Conservation (phyloP, 305 asterid genomes). For the Monarda citriodora region DNA sequence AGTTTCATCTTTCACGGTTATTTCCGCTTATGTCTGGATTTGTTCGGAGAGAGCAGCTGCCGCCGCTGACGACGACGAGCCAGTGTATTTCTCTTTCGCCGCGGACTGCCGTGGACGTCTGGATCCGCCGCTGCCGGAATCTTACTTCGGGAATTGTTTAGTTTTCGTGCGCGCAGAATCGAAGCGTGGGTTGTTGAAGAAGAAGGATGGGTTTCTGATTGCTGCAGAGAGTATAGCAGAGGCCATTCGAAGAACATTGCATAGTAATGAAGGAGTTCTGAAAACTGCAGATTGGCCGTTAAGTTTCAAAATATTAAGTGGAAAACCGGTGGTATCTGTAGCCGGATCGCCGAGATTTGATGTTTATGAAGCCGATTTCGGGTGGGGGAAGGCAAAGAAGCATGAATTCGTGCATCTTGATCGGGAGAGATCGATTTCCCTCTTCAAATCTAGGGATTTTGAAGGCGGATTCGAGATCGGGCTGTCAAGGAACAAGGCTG, state of each 20-base stretch:
- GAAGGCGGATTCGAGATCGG: slow-evolving; percentile 41
- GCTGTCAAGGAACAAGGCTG: slow-evolving; percentile 16
- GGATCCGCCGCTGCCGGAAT: slow-evolving; percentile 34
- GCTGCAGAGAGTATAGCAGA: slow-evolving; percentile 28
- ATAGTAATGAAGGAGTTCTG: slow-evolving; percentile 22
- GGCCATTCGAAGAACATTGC: slow-evolving; percentile 21
- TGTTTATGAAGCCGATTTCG: slow-evolving; percentile 43
- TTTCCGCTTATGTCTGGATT: slow-evolving; percentile 39
- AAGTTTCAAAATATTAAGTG: slow-evolving; percentile 23
- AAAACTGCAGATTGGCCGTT: slow-evolving; percentile 38
- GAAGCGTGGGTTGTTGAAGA: slow-evolving; percentile 26
- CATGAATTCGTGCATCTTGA: slow-evolving; percentile 34
- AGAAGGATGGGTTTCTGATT: slow-evolving; percentile 24
- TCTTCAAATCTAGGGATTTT: slow-evolving; percentile 34
- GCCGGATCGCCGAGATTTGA: slow-evolving; percentile 46
- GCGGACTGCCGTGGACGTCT: slow-evolving; percentile 42
- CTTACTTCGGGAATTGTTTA: slow-evolving; percentile 39
- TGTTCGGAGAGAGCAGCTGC: slow-evolving; percentile 29
- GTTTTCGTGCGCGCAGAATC: slow-evolving; percentile 27
- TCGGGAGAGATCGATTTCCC: slow-evolving; percentile 31
- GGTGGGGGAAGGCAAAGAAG: slow-evolving; percentile 42
- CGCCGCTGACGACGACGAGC: slow-evolving; percentile 25
- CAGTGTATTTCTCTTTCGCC: slow-evolving; percentile 29
- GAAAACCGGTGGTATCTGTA: slow-evolving; percentile 26
- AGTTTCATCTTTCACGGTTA: slow-evolving; percentile 35